A percentile compares a stretch with the other conserved stretches of the same genome.
Conservation (phyloP, 106 monocot species). For the Dioscorea alata region DNA sequence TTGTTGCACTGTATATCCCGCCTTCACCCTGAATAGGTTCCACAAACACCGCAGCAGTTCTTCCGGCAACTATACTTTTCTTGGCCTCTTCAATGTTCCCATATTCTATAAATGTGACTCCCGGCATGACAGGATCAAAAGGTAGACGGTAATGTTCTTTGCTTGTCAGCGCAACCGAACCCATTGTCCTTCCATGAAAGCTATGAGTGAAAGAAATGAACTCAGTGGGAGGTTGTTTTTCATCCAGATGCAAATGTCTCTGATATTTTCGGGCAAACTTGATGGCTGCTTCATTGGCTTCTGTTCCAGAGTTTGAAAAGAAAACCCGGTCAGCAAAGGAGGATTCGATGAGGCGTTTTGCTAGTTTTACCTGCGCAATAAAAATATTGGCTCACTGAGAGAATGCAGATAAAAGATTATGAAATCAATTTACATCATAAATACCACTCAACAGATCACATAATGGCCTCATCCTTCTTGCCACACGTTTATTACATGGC, state of each 20-base stretch:
- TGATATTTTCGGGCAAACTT: constrained; percentile 93
- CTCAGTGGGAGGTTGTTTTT: constrained; percentile 44
- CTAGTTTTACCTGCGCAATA: constrained; percentile 66
- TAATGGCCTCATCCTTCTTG: no score
- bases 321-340: constrained; percentile 94
- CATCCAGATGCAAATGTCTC: constrained; percentile 20
- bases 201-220: constrained; percentile 77
- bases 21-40: constrained; percentile 98
- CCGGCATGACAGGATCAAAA: constrained; percentile 94
- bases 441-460: no score
- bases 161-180: constrained; percentile 84
- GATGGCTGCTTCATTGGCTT: constrained; percentile 98
- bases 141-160: constrained; percentile 78
- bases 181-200: constrained; percentile 96
- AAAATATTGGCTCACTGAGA: no score
- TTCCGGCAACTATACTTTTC: constrained; percentile 43
- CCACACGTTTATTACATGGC: no score
- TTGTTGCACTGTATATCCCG: constrained; percentile 79
- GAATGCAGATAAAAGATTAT: no score
- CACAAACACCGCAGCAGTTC: constrained; percentile 91
- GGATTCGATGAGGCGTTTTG: constrained; percentile 58
- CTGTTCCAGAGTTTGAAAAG: constrained; percentile 92
- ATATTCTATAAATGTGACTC: constrained; percentile 76
- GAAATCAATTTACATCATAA: no score
- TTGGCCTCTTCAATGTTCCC: constrained; percentile 60